Base-by-base conservation (phyloP, 75 land plant genomes). In the Cunninghamia lanceolata region DNA sequence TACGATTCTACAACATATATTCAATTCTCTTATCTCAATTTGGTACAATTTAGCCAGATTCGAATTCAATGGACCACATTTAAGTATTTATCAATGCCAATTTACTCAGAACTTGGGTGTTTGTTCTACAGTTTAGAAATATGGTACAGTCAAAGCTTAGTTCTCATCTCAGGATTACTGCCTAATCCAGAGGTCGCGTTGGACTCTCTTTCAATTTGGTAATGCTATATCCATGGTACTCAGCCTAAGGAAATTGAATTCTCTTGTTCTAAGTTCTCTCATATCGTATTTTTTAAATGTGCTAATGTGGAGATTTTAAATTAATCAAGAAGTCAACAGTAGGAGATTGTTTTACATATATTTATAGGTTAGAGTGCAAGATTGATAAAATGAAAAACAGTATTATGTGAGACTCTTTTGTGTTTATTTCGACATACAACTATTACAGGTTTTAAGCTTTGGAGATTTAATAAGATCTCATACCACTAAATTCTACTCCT, bases 1-100 rank as follows among this genome's bases (percentile, higher is more conserved):
- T 92, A 52, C 47, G 86, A 70, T 25, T 81, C 63, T 56, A 50
- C 53, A 50, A 14, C 53, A 50, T 50, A 13, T 50, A 50, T 50
- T 13, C 53, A 50, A 1, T 50, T 50, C 14, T 13, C 53, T 50
- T 50, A 50, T 50, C 53, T 50, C 53, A 50, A 4, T 19, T 54
- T 56, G 19, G 6, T 56, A 19, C 25, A 56, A 56, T 21, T 17
- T 21, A 4, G 21, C 21, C 63, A 21, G 28, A 21, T 21, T 17
- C 15, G 28, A 54, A 54, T 54, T 17, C 59, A 54, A 54, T 17
- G 21, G 4, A 4, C 7, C 7, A 14, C 16, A 56, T 56, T 17
- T 21, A 56, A 56, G 4, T 4, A 56, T 56, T 21, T 21, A 4
- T 21, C 25, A 2, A 0, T 56, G 21, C 6, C 25, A 56, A 4